Conservation (phyloP, 2,329 filamentous ascomycete genomes). For the Trichoderma polysporum region DNA sequence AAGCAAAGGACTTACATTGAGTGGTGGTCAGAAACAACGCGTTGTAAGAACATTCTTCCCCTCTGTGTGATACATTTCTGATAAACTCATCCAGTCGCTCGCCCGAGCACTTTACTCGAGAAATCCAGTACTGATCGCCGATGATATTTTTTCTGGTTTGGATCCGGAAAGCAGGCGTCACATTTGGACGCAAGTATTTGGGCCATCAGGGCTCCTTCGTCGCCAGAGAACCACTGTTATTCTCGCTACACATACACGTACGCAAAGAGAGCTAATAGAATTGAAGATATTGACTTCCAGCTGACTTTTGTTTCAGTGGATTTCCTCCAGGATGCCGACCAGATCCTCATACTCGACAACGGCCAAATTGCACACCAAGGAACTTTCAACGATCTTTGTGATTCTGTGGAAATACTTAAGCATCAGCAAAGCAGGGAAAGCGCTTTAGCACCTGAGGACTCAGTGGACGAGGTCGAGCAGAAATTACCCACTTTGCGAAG, state of each 20-base stretch:
- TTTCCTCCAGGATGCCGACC: constrained; percentile 28
- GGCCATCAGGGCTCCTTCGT: constrained; percentile 40
- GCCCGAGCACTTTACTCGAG: constrained; percentile 44
- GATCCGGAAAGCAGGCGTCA: constrained; percentile 41
- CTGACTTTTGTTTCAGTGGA: neutral
- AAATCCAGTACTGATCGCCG: constrained; percentile 38
- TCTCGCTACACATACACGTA: constrained; percentile 31
- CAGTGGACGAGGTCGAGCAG: neutral
- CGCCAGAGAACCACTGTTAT: constrained; percentile 39
- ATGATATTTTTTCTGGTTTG: constrained; percentile 43
- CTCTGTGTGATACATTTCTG: neutral
- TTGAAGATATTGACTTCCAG: neutral
- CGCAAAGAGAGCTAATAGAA: neutral
- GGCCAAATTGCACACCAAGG: constrained; percentile 28
- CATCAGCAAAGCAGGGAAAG: neutral
- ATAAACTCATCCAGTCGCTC: constrained; percentile 23
- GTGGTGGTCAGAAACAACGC: constrained; percentile 39
- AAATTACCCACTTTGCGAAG: neutral
- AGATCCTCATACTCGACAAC: constrained; percentile 28
- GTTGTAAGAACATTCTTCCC: constrained; percentile 20
- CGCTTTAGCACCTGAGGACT: neutral
- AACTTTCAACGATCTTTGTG: neutral
- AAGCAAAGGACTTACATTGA: constrained; percentile 37
- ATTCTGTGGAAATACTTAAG: neutral
- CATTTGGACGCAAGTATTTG: constrained; percentile 43